These are phyloP conservation scores for Casuarina glauca DNA, from an alignment of 306 rosid species.

Conservation along the genomic window DNA sequence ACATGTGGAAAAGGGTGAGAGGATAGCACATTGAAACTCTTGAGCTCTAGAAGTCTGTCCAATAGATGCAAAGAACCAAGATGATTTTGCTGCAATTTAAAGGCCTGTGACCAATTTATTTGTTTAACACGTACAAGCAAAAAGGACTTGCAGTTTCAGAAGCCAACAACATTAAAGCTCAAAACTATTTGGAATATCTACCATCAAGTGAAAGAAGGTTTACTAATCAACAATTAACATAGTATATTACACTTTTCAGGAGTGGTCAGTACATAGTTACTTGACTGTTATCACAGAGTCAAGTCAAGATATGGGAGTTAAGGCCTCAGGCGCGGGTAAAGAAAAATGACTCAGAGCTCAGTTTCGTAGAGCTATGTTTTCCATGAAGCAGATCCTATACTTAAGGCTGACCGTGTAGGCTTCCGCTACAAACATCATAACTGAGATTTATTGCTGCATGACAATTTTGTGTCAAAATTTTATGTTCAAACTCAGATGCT, in stretches of 20 bases:
- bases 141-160: not conserved
- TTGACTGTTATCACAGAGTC: not conserved
- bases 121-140: slow-evolving; percentile 8
- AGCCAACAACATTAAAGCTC: not conserved
- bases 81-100: slow-evolving; percentile 20
- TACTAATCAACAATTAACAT: not conserved
- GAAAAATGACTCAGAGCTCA: not conserved
- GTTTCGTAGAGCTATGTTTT: not conserved
- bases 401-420: slow-evolving; percentile 1
- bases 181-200: not conserved
- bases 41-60: slow-evolving; percentile 12
- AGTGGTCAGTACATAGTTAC: not conserved
- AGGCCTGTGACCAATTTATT: not conserved
- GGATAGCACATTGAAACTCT: slow-evolving; percentile 6
- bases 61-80: slow-evolving; percentile 18
- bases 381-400: too few species aligned
- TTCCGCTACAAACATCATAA: not conserved
- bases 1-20: slow-evolving; percentile 19
- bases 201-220: not conserved
- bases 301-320: not conserved
- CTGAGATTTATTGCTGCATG: not conserved
- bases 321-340: not conserved
- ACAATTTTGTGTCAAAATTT: not conserved
- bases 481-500: not conserved
- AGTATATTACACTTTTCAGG: not conserved